phyloP scores from a whole-genome alignment of 176 grass and related monocot species.

The Miscanthus lutarioriparius region DNA sequence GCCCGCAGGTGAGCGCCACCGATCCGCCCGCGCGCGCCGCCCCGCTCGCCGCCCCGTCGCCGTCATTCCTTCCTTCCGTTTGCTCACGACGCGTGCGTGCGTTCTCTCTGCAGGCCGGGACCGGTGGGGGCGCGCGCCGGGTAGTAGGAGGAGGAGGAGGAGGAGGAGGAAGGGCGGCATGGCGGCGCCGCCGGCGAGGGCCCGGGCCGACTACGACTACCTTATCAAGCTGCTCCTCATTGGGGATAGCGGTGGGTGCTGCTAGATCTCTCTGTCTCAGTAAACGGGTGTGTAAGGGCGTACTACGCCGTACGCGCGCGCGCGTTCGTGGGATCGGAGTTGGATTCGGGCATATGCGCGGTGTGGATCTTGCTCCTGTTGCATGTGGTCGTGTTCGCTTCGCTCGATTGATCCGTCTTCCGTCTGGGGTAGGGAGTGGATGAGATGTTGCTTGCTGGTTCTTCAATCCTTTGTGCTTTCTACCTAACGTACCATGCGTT shows the following conservation, averaged over 20 bases:
- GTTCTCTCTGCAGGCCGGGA: slow-evolving; percentile 34
- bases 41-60: neutral
- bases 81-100: neutral
- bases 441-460: neutral
- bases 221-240: slow-evolving; percentile 89
- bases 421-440: neutral
- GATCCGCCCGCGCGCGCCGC: slow-evolving; percentile 1
- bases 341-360: neutral
- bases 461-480: neutral
- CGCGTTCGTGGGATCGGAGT: slow-evolving; percentile 18
- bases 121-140: slow-evolving; percentile 15
- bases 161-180: slow-evolving; percentile 37
- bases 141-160: slow-evolving; percentile 37
- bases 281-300: neutral
- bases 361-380: slow-evolving; percentile 7
- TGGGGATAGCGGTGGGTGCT: slow-evolving; percentile 83
- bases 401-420: neutral
- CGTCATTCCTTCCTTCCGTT: slow-evolving; percentile 12
- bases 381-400: neutral
- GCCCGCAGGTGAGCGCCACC: slow-evolving; percentile 42
- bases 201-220: slow-evolving; percentile 88
- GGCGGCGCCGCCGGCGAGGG: slow-evolving; percentile 86
- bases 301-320: neutral
- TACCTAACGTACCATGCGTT: neutral
- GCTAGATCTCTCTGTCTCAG: slow-evolving; percentile 28